Base-by-base conservation (phyloP, 805 yeast species). In the Monosporozyma aerobia region DNA sequence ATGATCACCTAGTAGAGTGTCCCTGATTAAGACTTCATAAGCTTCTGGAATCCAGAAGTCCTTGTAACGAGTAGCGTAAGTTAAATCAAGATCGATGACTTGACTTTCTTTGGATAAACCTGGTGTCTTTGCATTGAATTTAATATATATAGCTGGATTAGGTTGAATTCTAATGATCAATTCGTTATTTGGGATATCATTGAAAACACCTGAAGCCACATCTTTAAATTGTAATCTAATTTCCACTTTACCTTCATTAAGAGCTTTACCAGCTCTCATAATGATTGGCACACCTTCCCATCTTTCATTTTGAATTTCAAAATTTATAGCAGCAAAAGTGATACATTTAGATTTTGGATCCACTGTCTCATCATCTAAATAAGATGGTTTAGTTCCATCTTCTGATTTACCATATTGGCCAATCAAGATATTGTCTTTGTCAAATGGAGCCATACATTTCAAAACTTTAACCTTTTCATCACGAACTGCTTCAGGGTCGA, bases 261-360 rank as follows among this genome's bases (percentile, higher is more conserved):
- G 75, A n/a, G 98, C 97, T 74, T 94, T 94, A 65, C 99, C 99
- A 14, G 98, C 99, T 73, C 96, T 81, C 76, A 94, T 76, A 51
- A 94, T 84, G 65, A 94, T 81, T 52, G 99, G 99, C 46, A 94
- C 98, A 64, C 98, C 98, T 57, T 87, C 94, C 99, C 99, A 94
- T 67, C 97, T 82, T 72, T 94, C 98, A 70, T 90, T 94, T 63
- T 82, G 77, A 69, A 94, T 87, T 58, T 82, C 74, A 56, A 92
- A 66, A 23, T 83, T 79, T 54, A 94, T 66, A 2, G 97, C 97
- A 11, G 97, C 97, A 69, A 79, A 94, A 3, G 99, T 94, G 53
- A 90, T 89, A 67, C 95, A 86, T 69, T 86, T 87, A 52, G 97
- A 88, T 57, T 78, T 83, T 50, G 79, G 74, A 58, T 82, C 77